Conservation (phyloP, 2,329 filamentous ascomycete species). For the Plenodomus tracheiphilus region DNA sequence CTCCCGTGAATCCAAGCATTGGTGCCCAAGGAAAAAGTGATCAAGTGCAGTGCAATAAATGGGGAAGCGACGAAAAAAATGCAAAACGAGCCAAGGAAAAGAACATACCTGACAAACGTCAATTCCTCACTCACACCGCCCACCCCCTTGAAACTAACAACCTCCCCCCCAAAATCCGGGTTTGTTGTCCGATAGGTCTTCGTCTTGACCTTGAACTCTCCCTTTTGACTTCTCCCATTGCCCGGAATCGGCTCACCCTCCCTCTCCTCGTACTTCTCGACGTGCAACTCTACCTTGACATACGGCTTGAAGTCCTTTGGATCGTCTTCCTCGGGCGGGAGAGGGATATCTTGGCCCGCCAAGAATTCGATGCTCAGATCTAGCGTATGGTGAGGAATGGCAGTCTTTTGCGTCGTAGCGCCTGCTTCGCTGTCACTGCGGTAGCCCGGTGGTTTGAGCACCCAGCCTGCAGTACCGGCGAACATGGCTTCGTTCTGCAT, state of each 20-base stretch:
- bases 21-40: not conserved
- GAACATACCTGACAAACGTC: conserved; percentile 53
- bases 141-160: conserved; percentile 50
- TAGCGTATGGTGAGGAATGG: conserved; percentile 58
- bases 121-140: conserved; percentile 50
- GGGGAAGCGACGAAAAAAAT: not conserved
- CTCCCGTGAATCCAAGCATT: no score
- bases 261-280: conserved; percentile 65
- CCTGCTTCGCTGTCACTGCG: conserved; percentile 48
- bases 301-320: conserved; percentile 69
- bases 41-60: not conserved
- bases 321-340: conserved; percentile 60
- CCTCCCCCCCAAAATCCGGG: conserved; percentile 51
- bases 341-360: conserved; percentile 74
- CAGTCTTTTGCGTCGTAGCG: conserved; percentile 47
- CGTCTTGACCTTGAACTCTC: conserved; percentile 53
- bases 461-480: conserved; percentile 77
- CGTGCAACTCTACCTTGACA: conserved; percentile 79
- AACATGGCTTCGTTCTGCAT: conserved; percentile 98
- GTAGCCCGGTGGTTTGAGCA: conserved; percentile 79
- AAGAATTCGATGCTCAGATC: conserved; percentile 73
- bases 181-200: conserved; percentile 49
- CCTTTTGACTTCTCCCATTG: conserved; percentile 57
- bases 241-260: conserved; percentile 49
- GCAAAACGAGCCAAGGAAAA: conserved; percentile 3